phyloP scores from a whole-genome alignment of 225 moss, liverwort and hornwort species.

The Sphagnum tenellum region DNA sequence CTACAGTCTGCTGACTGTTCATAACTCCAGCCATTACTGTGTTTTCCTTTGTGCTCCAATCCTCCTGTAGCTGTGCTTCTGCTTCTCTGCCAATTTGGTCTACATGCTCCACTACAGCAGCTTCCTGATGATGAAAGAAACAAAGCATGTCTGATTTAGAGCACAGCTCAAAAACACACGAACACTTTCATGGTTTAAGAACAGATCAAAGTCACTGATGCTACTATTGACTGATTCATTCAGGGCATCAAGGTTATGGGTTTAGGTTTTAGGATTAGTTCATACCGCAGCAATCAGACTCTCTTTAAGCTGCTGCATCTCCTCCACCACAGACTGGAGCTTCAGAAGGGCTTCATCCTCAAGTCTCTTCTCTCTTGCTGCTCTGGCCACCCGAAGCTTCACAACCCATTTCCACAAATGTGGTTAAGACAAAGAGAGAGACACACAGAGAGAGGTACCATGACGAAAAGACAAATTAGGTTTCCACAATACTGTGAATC shows the following conservation, averaged over 20 bases:
- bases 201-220: no score
- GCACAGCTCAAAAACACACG: background rate
- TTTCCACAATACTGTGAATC: no score
- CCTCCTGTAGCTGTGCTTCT: constrained; percentile 37
- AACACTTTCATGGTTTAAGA: background rate
- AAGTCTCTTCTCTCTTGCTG: constrained; percentile 34
- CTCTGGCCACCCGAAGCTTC: constrained; percentile 41
- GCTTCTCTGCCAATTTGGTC: constrained; percentile 36
- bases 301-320: constrained; percentile 40
- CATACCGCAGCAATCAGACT: constrained; percentile 47
- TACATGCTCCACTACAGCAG: constrained; percentile 39
- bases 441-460: no score
- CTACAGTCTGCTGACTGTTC: constrained; percentile 13
- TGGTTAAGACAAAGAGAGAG: no score
- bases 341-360: constrained; percentile 34
- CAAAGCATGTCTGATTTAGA: background rate
- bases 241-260: background rate
- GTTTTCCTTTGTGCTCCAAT: constrained; percentile 39
- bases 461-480: no score
- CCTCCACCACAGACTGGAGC: constrained; percentile 32
- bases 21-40: constrained; percentile 16
- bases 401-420: background rate
- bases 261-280: background rate
- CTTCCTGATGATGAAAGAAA: constrained; percentile 23
- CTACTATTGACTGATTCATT: background rate